Evolutionary conservation across 306 rosid species (phyloP).

Genomic region (Prunus mume): DNA sequence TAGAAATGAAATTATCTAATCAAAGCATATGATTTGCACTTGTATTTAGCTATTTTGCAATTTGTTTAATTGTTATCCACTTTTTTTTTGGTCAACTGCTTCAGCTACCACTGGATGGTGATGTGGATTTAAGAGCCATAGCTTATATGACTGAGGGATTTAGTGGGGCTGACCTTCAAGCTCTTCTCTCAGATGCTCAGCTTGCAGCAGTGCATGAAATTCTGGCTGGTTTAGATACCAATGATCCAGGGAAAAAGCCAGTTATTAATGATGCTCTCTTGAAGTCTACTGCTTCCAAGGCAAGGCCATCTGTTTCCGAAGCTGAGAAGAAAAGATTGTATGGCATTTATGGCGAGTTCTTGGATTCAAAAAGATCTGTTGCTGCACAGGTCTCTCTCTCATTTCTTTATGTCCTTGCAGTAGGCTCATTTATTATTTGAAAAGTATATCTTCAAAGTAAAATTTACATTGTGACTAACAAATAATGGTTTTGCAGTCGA

Average conservation of each 20-base stretch:
- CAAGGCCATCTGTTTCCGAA: constrained; percentile 86
- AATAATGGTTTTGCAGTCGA: constrained; percentile 55
- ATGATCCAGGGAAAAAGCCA: constrained; percentile 47
- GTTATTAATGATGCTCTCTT: constrained; percentile 66
- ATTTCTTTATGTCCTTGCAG: constrained; percentile 8
- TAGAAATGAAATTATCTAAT: constrained; percentile 18
- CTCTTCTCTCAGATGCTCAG: constrained; percentile 93
- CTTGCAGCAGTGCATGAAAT: constrained; percentile 93
- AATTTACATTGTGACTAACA: constrained; percentile 1
- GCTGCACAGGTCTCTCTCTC: constrained; percentile 65
- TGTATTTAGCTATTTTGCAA: background rate
- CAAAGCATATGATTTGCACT: constrained; percentile 4
- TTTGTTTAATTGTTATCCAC: background rate
- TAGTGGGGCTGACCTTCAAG: constrained; percentile 98
- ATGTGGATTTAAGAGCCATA: constrained; percentile 68
- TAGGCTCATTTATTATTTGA: background rate
- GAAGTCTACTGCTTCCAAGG: constrained; percentile 58
- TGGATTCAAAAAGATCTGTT: constrained; percentile 77
- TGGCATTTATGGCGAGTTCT: constrained; percentile 66
- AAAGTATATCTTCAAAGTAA: background rate
- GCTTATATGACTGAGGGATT: constrained; percentile 85
- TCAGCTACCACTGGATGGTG: constrained; percentile 72
- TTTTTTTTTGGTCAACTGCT: background rate
- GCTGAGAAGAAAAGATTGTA: constrained; percentile 77
- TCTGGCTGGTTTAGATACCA: constrained; percentile 40